Base-by-base conservation (phyloP, 2,329 filamentous ascomycete genomes). In the Xylariaceae sp. region DNA sequence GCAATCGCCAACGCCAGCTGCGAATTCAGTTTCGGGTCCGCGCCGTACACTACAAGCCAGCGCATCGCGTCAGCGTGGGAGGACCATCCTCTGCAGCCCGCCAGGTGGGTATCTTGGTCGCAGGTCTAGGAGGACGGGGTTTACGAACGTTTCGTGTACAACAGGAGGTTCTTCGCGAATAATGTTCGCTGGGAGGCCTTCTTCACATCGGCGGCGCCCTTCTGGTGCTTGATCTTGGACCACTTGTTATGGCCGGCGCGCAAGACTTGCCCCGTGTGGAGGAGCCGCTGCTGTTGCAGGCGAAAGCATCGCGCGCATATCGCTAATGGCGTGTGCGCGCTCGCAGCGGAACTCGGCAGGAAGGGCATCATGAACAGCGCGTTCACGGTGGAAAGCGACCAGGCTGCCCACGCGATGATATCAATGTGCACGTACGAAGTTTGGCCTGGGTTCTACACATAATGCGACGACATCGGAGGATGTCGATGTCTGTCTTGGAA, bases 181-280 rank as follows among this genome's bases (percentile, higher is more conserved):
- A 69, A 59, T 29, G 71, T 75, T 19, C 88, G 80, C 47, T 80
- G 70, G 27, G 72, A 72, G 60, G 78, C 86, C 61, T 89, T 94
- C 48, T 80, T 80, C 38, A 72, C 72, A 58, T 98, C 92, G 37
- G 80, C 83, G 41, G 81, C 85, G 32, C 82, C 88, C 61, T 98
- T 98, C 59, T 92, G 87, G 59, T 96, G 92, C 55, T 82, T 85
- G 63, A 95, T 96, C 53, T 92, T 94, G 37, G 87, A 88, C 92
- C 92, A 98, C 57, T 88, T 83, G 60, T 82, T 94, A 63, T 94
- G 88, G 11, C 88, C 88, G 16, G 82, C 80, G 40, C 63, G 60
- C 11, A 61, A 52, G 6, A 49, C 37, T 7, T 66, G 44, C 12
- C 64, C 68, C 12, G 64, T 64, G 35, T 57, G 57, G 39, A 81